phyloP scores from a whole-genome alignment of 257 asterid genomes.

The Solanum clarkiae region DNA sequence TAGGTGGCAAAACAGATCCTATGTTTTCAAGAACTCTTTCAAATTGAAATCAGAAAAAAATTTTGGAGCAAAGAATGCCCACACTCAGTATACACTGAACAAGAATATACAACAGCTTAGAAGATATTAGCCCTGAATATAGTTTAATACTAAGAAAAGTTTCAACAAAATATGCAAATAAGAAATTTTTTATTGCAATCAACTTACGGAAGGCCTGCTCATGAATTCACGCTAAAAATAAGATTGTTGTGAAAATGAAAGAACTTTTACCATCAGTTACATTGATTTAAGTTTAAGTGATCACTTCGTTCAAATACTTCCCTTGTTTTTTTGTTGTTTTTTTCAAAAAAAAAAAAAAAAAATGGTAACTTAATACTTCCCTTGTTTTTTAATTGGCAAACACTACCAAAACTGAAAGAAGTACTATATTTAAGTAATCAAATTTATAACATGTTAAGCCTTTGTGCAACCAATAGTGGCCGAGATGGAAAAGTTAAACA shows the following conservation, averaged over 20 bases:
- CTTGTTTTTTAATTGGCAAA: neutral
- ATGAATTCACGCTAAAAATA: neutral
- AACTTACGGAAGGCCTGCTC: neutral
- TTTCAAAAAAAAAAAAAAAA: too few relatives aligned
- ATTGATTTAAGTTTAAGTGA: neutral
- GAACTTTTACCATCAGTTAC: neutral
- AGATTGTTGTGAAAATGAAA: neutral
- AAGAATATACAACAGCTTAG: neutral
- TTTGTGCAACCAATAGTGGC: neutral
- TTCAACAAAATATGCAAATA: neutral
- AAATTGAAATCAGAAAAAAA: neutral
- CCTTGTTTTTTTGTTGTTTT: neutral
- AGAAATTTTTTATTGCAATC: neutral
- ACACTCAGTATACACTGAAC: neutral
- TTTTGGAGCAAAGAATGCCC: neutral
- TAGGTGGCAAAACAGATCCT: neutral
- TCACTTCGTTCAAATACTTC: neutral
- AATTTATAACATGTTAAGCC: neutral
- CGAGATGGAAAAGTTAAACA: neutral
- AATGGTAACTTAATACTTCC: neutral
- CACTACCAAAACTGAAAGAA: neutral
- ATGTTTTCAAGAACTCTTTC: neutral
- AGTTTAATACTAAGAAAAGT: neutral
- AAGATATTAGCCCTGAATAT: neutral
- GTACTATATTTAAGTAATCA: neutral